Percentiles rank a stretch among this genome's conserved stretches.
phyloP scores from a whole-genome alignment of 148 eudicot species.

The Tetragonia tetragonoides region DNA sequence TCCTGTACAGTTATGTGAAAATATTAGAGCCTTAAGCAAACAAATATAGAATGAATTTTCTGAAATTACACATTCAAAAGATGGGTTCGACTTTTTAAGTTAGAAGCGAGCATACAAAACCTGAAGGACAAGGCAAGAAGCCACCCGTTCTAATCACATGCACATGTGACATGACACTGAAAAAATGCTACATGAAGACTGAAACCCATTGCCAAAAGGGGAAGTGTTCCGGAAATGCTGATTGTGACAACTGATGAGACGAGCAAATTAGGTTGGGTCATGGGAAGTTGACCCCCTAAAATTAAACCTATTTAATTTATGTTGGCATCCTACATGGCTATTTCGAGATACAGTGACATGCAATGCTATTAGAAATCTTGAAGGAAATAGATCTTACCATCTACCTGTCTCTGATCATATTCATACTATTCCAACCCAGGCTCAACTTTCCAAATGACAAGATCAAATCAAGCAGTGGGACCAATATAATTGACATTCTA shows the following conservation, averaged over 20 bases:
- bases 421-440: background rate
- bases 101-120: background rate
- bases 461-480: background rate
- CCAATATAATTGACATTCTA: background rate
- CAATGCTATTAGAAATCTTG: background rate
- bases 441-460: background rate
- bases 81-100: background rate
- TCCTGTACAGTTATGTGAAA: slow-evolving; percentile 34
- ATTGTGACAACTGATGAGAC: background rate
- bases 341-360: background rate
- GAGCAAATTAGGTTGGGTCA: background rate
- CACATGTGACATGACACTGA: background rate
- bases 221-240: background rate
- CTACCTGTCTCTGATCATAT: background rate
- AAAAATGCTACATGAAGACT: background rate
- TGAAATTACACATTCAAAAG: background rate
- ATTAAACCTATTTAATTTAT: background rate
- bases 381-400: background rate
- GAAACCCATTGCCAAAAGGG: background rate
- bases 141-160: background rate
- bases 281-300: background rate
- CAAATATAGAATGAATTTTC: background rate
- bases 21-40: background rate
- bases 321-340: background rate
- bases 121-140: background rate